A percentile compares a stretch with the other conserved stretches of the same genome.
Conservation (phyloP, 2,329 filamentous ascomycete species). For the Venturia carpophila region DNA sequence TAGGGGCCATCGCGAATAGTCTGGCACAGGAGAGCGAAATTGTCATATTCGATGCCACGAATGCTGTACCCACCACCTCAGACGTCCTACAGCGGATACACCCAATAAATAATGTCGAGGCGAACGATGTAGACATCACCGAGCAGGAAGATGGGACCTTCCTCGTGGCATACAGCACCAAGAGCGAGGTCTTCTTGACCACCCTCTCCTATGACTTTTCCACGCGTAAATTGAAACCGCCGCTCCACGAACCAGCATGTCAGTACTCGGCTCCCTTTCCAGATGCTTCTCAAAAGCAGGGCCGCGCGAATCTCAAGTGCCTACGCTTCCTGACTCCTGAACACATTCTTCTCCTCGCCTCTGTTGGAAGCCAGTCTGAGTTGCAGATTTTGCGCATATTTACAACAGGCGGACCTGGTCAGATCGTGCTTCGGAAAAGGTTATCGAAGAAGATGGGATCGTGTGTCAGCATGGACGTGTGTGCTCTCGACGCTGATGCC, state of each 20-base stretch:
- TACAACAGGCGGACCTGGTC: slow-evolving; percentile 47
- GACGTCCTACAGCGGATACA: slow-evolving; percentile 49
- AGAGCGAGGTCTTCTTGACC: slow-evolving; percentile 64
- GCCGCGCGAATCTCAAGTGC: slow-evolving; percentile 46
- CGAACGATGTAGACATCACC: slow-evolving; percentile 62
- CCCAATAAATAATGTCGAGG: slow-evolving; percentile 46
- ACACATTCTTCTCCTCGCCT: slow-evolving; percentile 48
- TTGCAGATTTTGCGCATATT: slow-evolving; percentile 52
- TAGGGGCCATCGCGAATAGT: slow-evolving; percentile 73
- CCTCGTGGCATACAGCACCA: slow-evolving; percentile 70
- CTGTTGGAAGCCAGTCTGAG: slow-evolving; percentile 48
- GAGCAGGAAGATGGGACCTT: slow-evolving; percentile 57
- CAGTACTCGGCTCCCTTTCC: slow-evolving; percentile 37
- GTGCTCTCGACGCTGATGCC: slow-evolving; percentile 51
- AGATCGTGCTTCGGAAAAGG: slow-evolving; percentile 44
- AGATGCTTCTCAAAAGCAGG: slow-evolving; percentile 29
- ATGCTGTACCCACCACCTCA: slow-evolving; percentile 40
- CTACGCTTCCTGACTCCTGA: slow-evolving; percentile 49
- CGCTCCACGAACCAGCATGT: slow-evolving; percentile 36
- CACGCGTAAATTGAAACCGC: slow-evolving; percentile 31
- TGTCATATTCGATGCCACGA: slow-evolving; percentile 65
- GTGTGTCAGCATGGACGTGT: slow-evolving; percentile 70
- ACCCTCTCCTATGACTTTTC: slow-evolving; percentile 47
- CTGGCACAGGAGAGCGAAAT: slow-evolving; percentile 66
- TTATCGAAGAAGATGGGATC: slow-evolving; percentile 64